Base-by-base conservation (phyloP, 1,284 basidiomycete species). In the Boletellus dicymbophilus region DNA sequence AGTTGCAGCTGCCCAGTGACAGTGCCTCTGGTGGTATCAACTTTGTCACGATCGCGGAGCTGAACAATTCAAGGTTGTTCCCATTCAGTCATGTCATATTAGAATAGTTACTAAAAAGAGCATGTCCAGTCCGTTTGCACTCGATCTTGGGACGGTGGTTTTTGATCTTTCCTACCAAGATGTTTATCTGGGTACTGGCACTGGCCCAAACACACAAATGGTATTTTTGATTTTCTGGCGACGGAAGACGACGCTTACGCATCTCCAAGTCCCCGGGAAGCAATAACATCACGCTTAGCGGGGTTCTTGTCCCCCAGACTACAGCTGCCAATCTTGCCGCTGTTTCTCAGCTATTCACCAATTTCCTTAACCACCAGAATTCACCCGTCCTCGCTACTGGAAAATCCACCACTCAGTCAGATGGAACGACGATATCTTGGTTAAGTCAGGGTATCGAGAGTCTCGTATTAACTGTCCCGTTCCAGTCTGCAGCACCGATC, bases 1-100 rank as follows among this genome's bases (percentile, higher is more conserved):
- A 89, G 57, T 78, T 92, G 58, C 79, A 83, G 61, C 72, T 92
- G n/a, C 90, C 89, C 1, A 80, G 80, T 34, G 87, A 90, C 59
- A 79, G 81, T 64, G 81, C 84, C 3, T 71, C 68, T 0, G 86
- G 86, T 38, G 90, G 89, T 28, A 84, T 92, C 60, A 69, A 87
- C 59, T 85, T 87, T 55, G 61, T 74, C 30, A 80, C 85, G 13
- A 70, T 76, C 12, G 89, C 84, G 0, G 64, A 73, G 45, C 63
- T 92, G 39, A 74, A 65, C 38, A 92, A 92, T 62, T 76, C 80
- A 20, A 89, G 87, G 81, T 80, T 26, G 26, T 53, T 36, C 26
- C 26, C 7, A 27, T 44, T 39, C 31, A 23, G 3, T n/a, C n/a
- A n/a, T n/a, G 44, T 38, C 18, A 21, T 15, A 12, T 13, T 15